Base-by-base conservation (phyloP, 129 eudicot genomes). In the Pittosporum tobira region DNA sequence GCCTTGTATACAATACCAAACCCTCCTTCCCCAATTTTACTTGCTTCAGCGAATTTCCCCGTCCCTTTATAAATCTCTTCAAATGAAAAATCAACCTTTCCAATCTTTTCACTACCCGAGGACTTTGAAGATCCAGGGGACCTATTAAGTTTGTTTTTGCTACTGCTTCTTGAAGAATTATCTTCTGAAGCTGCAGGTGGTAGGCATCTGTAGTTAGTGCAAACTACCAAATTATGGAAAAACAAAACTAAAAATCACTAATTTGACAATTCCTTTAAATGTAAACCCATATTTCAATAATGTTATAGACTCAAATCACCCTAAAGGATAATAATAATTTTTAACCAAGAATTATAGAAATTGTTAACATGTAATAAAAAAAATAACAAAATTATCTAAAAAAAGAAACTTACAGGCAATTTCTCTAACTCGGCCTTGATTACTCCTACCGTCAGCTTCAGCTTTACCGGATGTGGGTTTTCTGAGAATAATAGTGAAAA, bases 1-100 rank as follows among this genome's bases (percentile, higher is more conserved):
- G 74, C 96, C 61, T 77, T 81, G 68, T 78, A 88, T 25, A 88
- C 96, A 6, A 73, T 71, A 48, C 94, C 96, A 71, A 84, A 84
- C 27, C 84, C 94, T 53, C 96, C 96, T 57, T 84, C 82, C 20
- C 96, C 96, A 42, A 88, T 81, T 58, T 66, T 75, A 64, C 73
- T 78, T 48, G 73, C 71, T 13, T 66, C 57, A 55, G 94, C 75
- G 76, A 88, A 88, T 61, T 78, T 75, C 38, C 73, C 85, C 1
- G 96, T 88, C 31, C 87, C 89, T 63, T 69, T 75, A 18, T 49
- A 49, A 62, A 88, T 81, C 54, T 83, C 94, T 60, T 76, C 75
- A 48, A 80, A 56, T 6, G 88, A 70, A 40, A 78, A 74, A 16
- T 71, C 70, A 40, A 59, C 57, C 1, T 65, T 27, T 31, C 73